These are phyloP conservation scores for Trichophyton benhamiae DNA, from an alignment of 2,329 filamentous ascomycete genomes.

Conservation along the genomic window DNA sequence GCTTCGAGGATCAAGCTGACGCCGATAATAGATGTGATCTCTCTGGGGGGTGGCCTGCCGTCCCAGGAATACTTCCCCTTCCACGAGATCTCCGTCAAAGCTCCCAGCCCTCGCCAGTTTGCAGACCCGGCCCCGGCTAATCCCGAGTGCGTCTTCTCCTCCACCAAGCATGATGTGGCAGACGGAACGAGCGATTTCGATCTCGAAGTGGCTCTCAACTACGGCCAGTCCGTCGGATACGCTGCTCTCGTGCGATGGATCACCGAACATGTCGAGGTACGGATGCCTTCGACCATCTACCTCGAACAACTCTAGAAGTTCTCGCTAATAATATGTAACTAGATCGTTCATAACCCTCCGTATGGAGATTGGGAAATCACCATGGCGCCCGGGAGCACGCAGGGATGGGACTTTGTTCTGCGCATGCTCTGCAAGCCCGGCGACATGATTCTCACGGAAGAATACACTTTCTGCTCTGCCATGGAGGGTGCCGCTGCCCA, in stretches of 20 bases:
- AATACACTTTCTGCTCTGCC: constrained; percentile 77
- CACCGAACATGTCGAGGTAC: constrained; percentile 78
- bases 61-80: constrained; percentile 90
- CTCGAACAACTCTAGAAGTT: too few relatives aligned
- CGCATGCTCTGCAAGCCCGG: constrained; percentile 67
- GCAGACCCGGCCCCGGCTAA: constrained; percentile 54
- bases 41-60: constrained; percentile 81
- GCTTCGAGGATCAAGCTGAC: neutral
- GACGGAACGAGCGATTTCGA: constrained; percentile 54
- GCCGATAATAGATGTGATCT: constrained; percentile 53
- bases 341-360: constrained; percentile 68
- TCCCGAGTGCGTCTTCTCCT: constrained; percentile 48
- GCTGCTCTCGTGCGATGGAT: constrained; percentile 82
- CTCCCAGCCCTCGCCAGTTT: constrained; percentile 58
- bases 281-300: neutral
- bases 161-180: constrained; percentile 73
- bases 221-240: constrained; percentile 74
- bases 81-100: constrained; percentile 60
- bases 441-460: constrained; percentile 73
- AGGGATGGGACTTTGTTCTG: constrained; percentile 67
- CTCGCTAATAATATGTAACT: neutral
- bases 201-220: constrained; percentile 81
- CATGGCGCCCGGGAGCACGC: constrained; percentile 76
- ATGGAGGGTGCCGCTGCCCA: constrained; percentile 53
- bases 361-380: constrained; percentile 84